Evolutionary conservation across 176 grass and related monocot genomes (phyloP), one percentile per base, ranked within the genome.

Genomic region (Oryza rufipogon): DNA sequence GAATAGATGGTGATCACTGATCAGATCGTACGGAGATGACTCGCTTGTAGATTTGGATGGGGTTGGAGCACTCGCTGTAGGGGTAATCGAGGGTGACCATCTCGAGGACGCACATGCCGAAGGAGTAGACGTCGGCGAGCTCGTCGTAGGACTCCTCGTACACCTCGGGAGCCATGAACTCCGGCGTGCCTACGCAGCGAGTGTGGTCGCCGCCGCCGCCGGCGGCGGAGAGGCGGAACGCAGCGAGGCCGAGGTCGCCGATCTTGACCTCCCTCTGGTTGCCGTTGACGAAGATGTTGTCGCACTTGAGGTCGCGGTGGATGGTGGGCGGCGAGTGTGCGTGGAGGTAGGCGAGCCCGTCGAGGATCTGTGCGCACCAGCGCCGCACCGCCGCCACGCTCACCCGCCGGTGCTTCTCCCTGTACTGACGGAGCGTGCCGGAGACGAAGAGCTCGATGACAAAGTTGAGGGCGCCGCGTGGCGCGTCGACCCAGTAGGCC

Each of bases 151-250:
- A 91, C 86, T 95, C 95, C 3, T 78, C 87, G 38, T 95, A 26
- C 28, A 97, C 92, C 88, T 97, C 95, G 26, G 3, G 95, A 2
- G 95, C 92, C 95, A 97, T 97, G 92, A 97, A 97, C 82, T 97
- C 95, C 26, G 95, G 95, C 33, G 95, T 97, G 60, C 92, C 91
- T 1, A 97, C 95, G 38, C 92, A 92, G 19, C 83, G 63, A 3
- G 73, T 70, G 30, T 3, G 30, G 30, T 1, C 30, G 58, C 9
- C 6, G 87, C 77, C 20, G 79, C 11, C 81, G 88, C 32, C 74
- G 22, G 1, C 20, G 79, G 8, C 81, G 88, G 23, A 70, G 22
- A 0, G 34, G 64, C 73, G 74, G 11, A 94, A 87, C 28, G 92
- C 88, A 1, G 92, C 95, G 23, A 94, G 92, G 34, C 95, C 95